Conservation (phyloP, 2,329 filamentous ascomycete genomes). For the Scedosporium dehoogii region DNA sequence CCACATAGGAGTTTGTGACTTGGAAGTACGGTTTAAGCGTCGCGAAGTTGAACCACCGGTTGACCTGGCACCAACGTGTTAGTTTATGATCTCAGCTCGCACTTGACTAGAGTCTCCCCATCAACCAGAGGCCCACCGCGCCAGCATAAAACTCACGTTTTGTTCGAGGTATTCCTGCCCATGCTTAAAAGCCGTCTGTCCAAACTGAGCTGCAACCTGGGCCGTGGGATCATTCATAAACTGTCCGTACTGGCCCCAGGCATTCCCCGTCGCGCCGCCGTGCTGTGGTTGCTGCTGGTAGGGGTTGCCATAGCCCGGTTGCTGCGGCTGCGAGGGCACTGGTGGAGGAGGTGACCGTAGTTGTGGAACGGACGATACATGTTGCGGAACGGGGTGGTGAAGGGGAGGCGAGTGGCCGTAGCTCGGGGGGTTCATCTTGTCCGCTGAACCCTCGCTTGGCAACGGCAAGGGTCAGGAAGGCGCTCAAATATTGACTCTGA, state of each 20-base stretch:
- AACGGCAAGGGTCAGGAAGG: too few species aligned
- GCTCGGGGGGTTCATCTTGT: constrained; percentile 72
- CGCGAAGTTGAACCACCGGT: constrained; percentile 78
- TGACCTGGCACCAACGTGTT: constrained; percentile 28
- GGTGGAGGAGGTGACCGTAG: constrained; percentile 88
- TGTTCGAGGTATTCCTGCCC: constrained; percentile 93
- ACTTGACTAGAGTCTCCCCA: background rate
- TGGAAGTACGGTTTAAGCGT: constrained; percentile 99
- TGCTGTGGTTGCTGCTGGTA: constrained; percentile 52
- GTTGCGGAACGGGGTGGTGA: constrained; percentile 94
- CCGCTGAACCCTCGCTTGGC: background rate
- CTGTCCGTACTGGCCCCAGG: constrained; percentile 68
- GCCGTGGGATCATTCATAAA: constrained; percentile 95
- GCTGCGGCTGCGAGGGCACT: constrained; percentile 42
- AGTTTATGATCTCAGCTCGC: background rate
- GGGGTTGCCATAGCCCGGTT: constrained; percentile 55
- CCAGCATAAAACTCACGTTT: constrained; percentile 54
- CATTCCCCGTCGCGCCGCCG: constrained; percentile 36
- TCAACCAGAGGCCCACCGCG: background rate
- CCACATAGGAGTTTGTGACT: constrained; percentile 93
- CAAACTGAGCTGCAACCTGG: constrained; percentile 90
- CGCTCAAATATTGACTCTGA: too few species aligned
- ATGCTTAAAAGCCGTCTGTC: constrained; percentile 81
- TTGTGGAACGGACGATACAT: constrained; percentile 96
- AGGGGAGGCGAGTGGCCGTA: constrained; percentile 88